A percentile compares a stretch with the other conserved stretches of the same genome.
These are phyloP conservation scores for Aspergillus tamarii DNA, from an alignment of 2,329 filamentous ascomycete species.

Conservation along the genomic window DNA sequence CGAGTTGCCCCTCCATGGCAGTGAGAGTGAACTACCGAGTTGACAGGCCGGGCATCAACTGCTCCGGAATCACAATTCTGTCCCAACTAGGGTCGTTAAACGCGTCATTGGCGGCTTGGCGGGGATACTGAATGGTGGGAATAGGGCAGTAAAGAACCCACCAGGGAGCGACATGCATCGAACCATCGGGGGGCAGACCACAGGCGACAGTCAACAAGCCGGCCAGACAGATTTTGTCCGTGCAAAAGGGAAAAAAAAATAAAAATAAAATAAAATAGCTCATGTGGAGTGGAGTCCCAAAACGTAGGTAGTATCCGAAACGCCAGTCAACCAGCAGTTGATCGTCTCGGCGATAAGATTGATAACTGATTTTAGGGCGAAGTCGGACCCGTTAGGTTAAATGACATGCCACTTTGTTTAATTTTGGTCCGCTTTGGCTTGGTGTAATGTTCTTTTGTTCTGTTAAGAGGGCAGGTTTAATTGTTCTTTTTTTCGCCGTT, in stretches of 20 bases:
- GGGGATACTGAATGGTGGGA: background rate
- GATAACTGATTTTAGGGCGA: constrained; percentile 8
- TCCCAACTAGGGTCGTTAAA: background rate
- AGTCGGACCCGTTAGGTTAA: constrained; percentile 3
- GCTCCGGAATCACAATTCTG: background rate
- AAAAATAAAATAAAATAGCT: background rate
- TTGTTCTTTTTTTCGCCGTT: background rate
- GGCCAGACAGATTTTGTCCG: background rate
- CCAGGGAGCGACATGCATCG: background rate
- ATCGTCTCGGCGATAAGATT: constrained; percentile 16
- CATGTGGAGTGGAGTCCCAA: background rate
- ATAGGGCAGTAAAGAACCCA: background rate
- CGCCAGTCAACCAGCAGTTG: background rate
- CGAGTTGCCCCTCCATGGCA: background rate
- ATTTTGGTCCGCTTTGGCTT: background rate
- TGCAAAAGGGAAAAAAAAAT: background rate
- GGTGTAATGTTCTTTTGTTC: no score
- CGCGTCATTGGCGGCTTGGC: constrained; percentile 2
- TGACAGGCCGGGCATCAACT: background rate
- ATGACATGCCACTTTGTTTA: background rate
- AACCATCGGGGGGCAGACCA: background rate
- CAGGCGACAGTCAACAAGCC: no score
- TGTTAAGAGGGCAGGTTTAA: no score
- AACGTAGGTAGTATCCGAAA: background rate
- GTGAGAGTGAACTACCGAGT: background rate